Base-by-base conservation (phyloP, 345 rosid genomes). In the Populus alba region DNA sequence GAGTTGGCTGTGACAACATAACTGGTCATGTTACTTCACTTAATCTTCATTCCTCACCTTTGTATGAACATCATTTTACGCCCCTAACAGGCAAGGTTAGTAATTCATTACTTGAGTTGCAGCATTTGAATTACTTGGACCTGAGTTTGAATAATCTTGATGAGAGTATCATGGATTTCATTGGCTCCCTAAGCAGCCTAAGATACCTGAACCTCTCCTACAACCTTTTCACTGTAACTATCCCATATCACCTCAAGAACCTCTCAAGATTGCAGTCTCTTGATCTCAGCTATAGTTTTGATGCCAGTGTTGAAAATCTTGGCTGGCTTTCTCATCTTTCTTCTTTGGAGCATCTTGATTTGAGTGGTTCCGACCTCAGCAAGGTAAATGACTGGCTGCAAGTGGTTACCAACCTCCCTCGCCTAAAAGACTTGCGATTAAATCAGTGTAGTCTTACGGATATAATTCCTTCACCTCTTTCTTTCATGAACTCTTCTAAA, bases 181-280 rank as follows among this genome's bases (percentile, higher is more conserved):
- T 85, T 51, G 87, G 86, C 25, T 74, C 73, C 2, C 38, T 90
- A 7, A 27, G 7, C 53, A 81, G 66, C 0, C 62, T 88, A 69
- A 75, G 74, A 51, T 79, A 83, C 66, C 81, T 90, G 57, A 82
- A 88, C 76, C 85, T 90, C 55, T 87, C 91, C 33, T 41, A 31
- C 55, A 74, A 81, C 1, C 71, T 77, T 31, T 81, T 90, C 47
- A 72, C 84, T 35, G 89, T 88, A 39, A 78, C 72, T 47, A 55
- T 87, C 18, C 89, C 88, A 0, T 31, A 31, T 25, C 57, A 3
- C 53, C 81, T 87, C 61, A 87, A 87, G 47, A 88, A 85, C 10
- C 81, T 89, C 63, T 78, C 90, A 10, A 84, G 49, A 59, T 79
- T 89, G 78, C 85, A 81, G 71, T 74, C 27, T 38, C 90, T 89